Base-by-base conservation (phyloP, 768 basidiomycete genomes). In the Tricholomella constricta region DNA sequence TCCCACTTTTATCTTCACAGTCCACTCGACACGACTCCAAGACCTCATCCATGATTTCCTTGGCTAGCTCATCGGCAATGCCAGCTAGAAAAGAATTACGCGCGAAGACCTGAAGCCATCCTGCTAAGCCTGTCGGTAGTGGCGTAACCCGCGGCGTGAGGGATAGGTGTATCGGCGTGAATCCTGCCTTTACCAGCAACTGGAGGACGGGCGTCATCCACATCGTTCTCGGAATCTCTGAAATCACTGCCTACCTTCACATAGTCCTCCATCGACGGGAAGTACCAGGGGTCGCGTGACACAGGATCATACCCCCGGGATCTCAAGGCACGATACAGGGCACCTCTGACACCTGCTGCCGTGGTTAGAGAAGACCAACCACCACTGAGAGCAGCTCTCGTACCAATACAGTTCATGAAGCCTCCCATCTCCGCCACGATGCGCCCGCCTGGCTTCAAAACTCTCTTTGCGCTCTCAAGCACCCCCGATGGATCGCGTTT, bases 401-500 rank as follows among this genome's bases (percentile, higher is more conserved):
- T 59, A 87, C 90, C 86, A 38, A 84, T 72, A 59, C 82, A 80
- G 58, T 91, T 92, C 70, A 81, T 79, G 58, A 83, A 86, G 0
- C 87, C 88, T 12, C 91, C 87, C 79, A 91, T 84, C 65, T 94
- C 92, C 20, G 78, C 84, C 0, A 84, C 84, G 41, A 93, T 81
- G 19, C 86, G 74, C 2, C 91, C 91, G 0, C 88, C 87, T 1
- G 76, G 78, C 59, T 83, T 90, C 49, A 94, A 71, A 9, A 87
- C 69, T 40, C 71, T 74, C 61, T 79, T 80, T n/a, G 80, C 78
- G 44, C 83, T 78, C 12, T 75, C 68, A 9, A 92, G 65, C 8
- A 92, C 91, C 1, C 81, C 84, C 2, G 62, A 65, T 1, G 92
- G 93, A 59, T 87, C 75, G 4, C 72, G 71, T 66, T 90, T 93